Base-by-base conservation (phyloP, 768 basidiomycete species). In the Hygrocybe punicea region DNA sequence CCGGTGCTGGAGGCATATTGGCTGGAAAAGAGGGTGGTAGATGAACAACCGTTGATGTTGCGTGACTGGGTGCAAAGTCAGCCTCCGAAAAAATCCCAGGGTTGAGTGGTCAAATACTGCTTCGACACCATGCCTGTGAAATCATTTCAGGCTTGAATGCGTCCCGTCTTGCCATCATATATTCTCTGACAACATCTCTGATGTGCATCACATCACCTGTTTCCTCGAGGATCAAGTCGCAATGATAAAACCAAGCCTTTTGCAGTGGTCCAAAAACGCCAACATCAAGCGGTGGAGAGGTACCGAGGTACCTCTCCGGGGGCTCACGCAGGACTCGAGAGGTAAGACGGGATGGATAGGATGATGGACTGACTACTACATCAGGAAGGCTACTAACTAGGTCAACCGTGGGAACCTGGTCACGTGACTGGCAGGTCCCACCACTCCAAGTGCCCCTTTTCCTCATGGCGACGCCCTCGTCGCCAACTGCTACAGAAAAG, bases 271-370 rank as follows among this genome's bases (percentile, higher is more conserved):
- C 67, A 61, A 78, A 77, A 2, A 73, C 60, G 7, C 71, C 67
- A 37, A 76, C 71, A 66, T 77, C 70, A 19, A 63, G 67, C 2
- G 74, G 74, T 55, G 76, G 74, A 1, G 75, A 49, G n/a, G n/a
- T n/a, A n/a, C n/a, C n/a, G n/a, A n/a, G n/a, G n/a, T n/a, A n/a
- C n/a, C n/a, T n/a, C n/a, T n/a, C n/a, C n/a, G n/a, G n/a, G n/a
- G n/a, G n/a, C n/a, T n/a, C n/a, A n/a, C n/a, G n/a, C n/a, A n/a
- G n/a, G n/a, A n/a, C n/a, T n/a, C n/a, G n/a, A n/a, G n/a, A n/a
- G n/a, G n/a, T n/a, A n/a, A n/a, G n/a, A n/a, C n/a, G n/a, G n/a
- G n/a, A n/a, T n/a, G n/a, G n/a, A n/a, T n/a, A n/a, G n/a, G n/a
- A n/a, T n/a, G n/a, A n/a, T n/a, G n/a, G n/a, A n/a, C n/a, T n/a